phyloP scores from a whole-genome alignment of 2,329 filamentous ascomycete genomes.

The Cladophialophora carrionii region DNA sequence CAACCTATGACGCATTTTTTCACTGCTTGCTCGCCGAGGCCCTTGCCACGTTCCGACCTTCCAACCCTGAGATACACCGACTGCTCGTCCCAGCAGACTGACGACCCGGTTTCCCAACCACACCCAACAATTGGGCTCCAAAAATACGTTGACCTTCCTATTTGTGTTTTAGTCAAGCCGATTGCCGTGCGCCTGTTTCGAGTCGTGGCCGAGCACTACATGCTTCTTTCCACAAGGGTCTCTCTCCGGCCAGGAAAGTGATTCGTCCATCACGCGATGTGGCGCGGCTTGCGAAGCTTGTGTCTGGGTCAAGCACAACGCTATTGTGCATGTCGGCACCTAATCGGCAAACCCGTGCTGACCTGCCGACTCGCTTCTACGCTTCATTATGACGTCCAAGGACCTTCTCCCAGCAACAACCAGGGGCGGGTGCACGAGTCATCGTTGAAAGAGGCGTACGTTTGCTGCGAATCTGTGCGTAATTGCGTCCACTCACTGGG shows the following conservation, averaged over 20 bases:
- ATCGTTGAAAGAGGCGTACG: slow-evolving; percentile 5
- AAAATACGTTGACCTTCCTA: slow-evolving; percentile 7
- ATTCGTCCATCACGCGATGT: slow-evolving; percentile 9
- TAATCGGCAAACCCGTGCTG: not conserved
- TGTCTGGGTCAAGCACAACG: slow-evolving; percentile 15
- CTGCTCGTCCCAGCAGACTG: not conserved
- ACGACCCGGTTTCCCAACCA: not conserved
- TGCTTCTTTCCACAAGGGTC: not conserved
- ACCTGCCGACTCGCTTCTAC: slow-evolving; percentile 5
- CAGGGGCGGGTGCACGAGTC: not conserved
- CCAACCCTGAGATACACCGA: not conserved
- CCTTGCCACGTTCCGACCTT: not conserved
- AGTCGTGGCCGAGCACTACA: not conserved
- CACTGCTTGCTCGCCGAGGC: slow-evolving; percentile 3
- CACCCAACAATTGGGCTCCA: slow-evolving; percentile 1
- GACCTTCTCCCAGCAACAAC: not conserved
- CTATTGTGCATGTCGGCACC: not conserved
- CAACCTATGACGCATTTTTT: slow-evolving; percentile 16
- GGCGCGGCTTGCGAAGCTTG: slow-evolving; percentile 18
- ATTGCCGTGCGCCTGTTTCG: not conserved
- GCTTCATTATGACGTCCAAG: slow-evolving; percentile 11
- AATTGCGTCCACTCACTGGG: not conserved
- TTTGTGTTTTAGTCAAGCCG: not conserved
- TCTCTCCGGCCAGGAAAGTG: not conserved
- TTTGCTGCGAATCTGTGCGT: not conserved